Evolutionary conservation across 2,329 filamentous ascomycete genomes (phyloP), one percentile per base, ranked within the genome.

Genomic region (Phyllosticta citriasiana): DNA sequence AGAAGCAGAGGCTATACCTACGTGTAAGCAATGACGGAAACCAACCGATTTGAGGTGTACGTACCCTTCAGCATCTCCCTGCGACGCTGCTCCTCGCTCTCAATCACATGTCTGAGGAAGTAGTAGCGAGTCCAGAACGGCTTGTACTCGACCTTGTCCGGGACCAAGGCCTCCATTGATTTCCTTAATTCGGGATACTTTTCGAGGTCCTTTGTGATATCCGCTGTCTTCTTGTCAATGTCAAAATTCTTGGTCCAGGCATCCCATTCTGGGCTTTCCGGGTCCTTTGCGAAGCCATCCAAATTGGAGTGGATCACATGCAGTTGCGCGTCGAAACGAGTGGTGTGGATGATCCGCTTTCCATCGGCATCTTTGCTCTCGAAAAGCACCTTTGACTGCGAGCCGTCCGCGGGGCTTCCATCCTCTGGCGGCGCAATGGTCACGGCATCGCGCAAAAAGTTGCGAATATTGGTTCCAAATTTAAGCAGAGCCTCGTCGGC

Each of bases 111-210:
- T 69, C 93, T 83, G 65, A 97, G 77, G 78, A 96, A 99, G 73
- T 97, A 97, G 76, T 99, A 99, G 61, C 94, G 83, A 71, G 84
- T 88, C 93, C 94, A 99, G 73, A 99, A 99, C 58, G 88, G 84
- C 58, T 80, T 82, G 70, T 99, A 99, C 35, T 92, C 83, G n/a
- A 97, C 89, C 67, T 85, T 84, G 74, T 92, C 91, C 1, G 94
- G 94, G n/a, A 99, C 94, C 60, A 96, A 78, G 77, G 88, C 91
- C 81, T 97, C 94, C 93, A 99, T 97, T 0, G 91, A 91, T 26
- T 82, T 76, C 67, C 92, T 82, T 67, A 99, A 78, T 74, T 97
- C 93, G 9, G 87, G 84, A 70, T 96, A 96, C 71, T 88, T 90
- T 66, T 92, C 86, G 66, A 99, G 73, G 73, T 99, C 91, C 63